A percentile compares a stretch with the other conserved stretches of the same genome.
These are phyloP conservation scores for Mucor mucedo DNA, from an alignment of 371 early-diverging fungal species.

Conservation along the genomic window DNA sequence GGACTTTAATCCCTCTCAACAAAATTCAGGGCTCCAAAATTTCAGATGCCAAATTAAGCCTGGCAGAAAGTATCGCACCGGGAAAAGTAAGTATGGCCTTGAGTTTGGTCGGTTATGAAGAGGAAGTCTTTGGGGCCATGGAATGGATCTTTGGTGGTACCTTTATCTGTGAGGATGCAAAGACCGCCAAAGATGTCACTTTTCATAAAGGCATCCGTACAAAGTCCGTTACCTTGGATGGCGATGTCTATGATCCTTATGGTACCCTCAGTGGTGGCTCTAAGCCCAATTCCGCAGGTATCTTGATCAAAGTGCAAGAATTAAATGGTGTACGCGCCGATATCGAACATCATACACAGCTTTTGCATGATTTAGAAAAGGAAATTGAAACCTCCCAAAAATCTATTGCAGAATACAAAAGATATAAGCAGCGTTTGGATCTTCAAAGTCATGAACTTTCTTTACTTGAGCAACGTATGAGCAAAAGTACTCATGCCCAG, in stretches of 20 bases:
- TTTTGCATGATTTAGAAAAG: constrained; percentile 53
- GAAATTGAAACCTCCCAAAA: constrained; percentile 46
- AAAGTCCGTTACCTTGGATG: constrained; percentile 96
- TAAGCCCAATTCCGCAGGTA: constrained; percentile 74
- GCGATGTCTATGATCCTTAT: constrained; percentile 98
- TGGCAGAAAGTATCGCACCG: constrained; percentile 79
- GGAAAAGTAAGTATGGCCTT: constrained; percentile 88
- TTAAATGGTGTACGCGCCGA: constrained; percentile 64
- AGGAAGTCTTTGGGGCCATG: constrained; percentile 86
- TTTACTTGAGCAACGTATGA: constrained; percentile 71
- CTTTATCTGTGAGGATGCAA: constrained; percentile 89
- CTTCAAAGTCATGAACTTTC: constrained; percentile 75
- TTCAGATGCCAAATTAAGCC: constrained; percentile 61
- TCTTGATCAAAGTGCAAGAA: constrained; percentile 74
- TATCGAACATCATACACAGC: constrained; percentile 49
- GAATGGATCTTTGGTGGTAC: constrained; percentile 95
- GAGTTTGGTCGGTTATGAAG: constrained; percentile 80
- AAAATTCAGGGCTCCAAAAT: constrained; percentile 81
- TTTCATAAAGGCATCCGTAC: constrained; percentile 81
- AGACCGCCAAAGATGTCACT: constrained; percentile 86
- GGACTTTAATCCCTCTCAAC: constrained; percentile 97
- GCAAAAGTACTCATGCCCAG: constrained; percentile 74
- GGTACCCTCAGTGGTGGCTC: constrained; percentile 99
- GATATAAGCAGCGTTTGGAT: constrained; percentile 67
- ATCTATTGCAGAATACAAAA: constrained; percentile 49